Evolutionary conservation across 2,329 filamentous ascomycete genomes (phyloP), one percentile per base, ranked within the genome.

Genomic region (Epichloe coenophiala): DNA sequence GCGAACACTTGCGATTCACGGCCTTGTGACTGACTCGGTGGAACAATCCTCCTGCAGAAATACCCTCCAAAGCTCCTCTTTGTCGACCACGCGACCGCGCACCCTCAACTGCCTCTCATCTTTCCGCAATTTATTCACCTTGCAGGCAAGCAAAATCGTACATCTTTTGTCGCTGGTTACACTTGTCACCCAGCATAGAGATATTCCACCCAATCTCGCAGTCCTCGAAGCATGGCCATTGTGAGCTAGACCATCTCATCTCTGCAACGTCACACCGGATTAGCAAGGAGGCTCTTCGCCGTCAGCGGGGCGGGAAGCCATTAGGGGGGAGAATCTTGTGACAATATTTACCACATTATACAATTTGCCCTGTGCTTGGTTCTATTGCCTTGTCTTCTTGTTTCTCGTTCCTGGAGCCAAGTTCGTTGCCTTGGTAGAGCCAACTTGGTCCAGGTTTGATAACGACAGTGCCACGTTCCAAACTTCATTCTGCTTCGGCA

Each of bases 301-400:
- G n/a, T 50, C 33, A 35, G 42, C 17, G 27, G 23, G 35, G 43
- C 19, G 44, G 35, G 47, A 33, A n/a, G 33, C 43, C 15, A 13
- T 39, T 36, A 3, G 47, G 47, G 47, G 40, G 36, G n/a, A 43
- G 47, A 13, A 9, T 49, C 19, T 47, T 48, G 40, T 40, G 21
- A 37, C 47, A 52, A 49, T 37, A 46, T 52, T 31, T 52, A 52
- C 43, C 42, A 42, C 37, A 31, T 49, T 52, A 49, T 35, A 45
- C 42, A 37, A 41, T 35, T 50, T 47, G 7, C 17, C 23, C 43
- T 40, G 44, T 50, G 44, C 51, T 50, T 50, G 47, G 51, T 31
- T 50, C 39, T 39, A 37, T 44, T 47, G 42, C 21, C 33, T 42
- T 47, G 43, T 47, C 33, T 41, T 39, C 35, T 31, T 23, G 13